Conservation (phyloP, 495 filamentous ascomycete genomes). For the Xylaria scruposa region DNA sequence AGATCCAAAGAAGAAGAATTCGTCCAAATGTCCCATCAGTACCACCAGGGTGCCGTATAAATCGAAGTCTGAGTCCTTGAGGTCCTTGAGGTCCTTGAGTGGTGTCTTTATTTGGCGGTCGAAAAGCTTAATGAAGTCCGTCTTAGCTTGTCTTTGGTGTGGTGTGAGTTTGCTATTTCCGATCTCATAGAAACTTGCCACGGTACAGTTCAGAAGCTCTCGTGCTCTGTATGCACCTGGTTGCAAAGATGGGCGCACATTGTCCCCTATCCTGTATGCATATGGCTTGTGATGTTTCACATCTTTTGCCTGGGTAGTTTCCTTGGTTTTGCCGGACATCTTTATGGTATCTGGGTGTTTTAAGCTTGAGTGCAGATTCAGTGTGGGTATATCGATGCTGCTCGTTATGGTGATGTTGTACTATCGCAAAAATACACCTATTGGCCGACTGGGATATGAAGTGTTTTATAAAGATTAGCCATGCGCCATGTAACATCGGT, state of each 20-base stretch:
- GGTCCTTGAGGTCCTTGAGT: not conserved
- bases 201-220: slow-evolving; percentile 7
- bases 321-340: not conserved
- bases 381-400: not conserved
- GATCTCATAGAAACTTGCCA: slow-evolving; percentile 20
- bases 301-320: not conserved
- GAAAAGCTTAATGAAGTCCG: slow-evolving; percentile 9
- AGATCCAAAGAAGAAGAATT: slow-evolving; percentile 25
- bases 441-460: too few species aligned
- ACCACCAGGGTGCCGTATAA: not conserved
- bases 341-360: not conserved
- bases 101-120: not conserved
- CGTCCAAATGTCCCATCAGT: not conserved
- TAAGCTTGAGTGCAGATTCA: not conserved
- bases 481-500: not conserved
- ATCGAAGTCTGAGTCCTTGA: not conserved
- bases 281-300: not conserved
- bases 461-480: not conserved
- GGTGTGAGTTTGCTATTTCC: not conserved
- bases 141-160: not conserved
- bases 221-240: not conserved
- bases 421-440: not conserved
- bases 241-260: not conserved
- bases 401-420: not conserved
- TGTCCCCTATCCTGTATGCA: not conserved